Base-by-base conservation (phyloP, 2,329 filamentous ascomycete genomes). In the Alternaria consortialis region DNA sequence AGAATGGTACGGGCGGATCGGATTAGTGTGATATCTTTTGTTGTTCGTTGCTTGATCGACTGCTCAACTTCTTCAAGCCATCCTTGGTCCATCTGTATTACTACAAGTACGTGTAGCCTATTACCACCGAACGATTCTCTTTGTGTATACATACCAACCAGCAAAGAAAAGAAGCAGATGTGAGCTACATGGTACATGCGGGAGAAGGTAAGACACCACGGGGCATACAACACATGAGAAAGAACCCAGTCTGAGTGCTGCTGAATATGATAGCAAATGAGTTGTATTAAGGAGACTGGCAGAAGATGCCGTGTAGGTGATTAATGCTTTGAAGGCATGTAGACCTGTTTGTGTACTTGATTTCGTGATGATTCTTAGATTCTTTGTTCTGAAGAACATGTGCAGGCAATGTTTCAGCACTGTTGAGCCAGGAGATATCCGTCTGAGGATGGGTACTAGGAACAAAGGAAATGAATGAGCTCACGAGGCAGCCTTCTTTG, bases 391-490 rank as follows among this genome's bases (percentile, higher is more conserved):
- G 64, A 53, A 56, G 64, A 68, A 68, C 65, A 63, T 64, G 44
- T 62, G 64, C 67, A 67, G 72, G 73, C 70, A 58, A 44, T 70
- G 55, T 69, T 69, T 66, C 70, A 71, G 68, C 74, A 75, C 71
- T 66, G 56, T 67, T 71, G 58, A 65, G 66, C 65, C 64, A 72
- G 62, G 64, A 63, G 66, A 67, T 62, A 72, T 74, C 74, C 70
- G 62, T 66, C 39, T 71, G 71, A 74, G 70, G 71, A 76, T 76
- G 61, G 56, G 60, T 69, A 70, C 70, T 51, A 36, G 44, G 36
- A 65, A 77, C 74, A 78, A 77, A 78, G 61, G 74, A 75, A 74
- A 78, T 66, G 56, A 69, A 67, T 58, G 62, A 70, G 67, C 69
- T 66, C 64, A 69, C 72, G 67, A 73, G 64, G 69, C 70, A 74